Percentiles rank a stretch among this genome's conserved stretches.
Conservation (phyloP, 257 asterid species). For the Primulina tabacum region DNA sequence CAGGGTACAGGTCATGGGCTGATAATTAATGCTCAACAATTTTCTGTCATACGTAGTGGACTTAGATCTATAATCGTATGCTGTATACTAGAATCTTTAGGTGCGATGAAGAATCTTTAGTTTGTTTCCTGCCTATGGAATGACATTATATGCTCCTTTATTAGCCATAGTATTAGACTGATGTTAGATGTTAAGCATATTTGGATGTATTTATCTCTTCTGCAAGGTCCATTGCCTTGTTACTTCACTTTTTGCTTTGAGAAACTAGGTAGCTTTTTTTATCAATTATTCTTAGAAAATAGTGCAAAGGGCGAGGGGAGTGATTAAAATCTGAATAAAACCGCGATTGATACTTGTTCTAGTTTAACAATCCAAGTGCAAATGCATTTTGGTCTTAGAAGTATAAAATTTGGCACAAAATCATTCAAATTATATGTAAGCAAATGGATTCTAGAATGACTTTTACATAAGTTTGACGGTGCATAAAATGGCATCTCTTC, state of each 20-base stretch:
- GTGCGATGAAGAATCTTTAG: slow-evolving; percentile 11
- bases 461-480: neutral
- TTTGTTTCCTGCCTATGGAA: neutral
- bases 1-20: no score
- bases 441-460: neutral
- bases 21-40: no score
- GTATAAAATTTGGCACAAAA: neutral
- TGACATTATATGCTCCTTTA: slow-evolving; percentile 12
- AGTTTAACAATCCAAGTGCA: neutral
- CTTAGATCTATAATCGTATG: slow-evolving; percentile 4
- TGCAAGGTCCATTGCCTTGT: no score
- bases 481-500: neutral
- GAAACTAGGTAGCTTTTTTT: neutral
- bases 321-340: neutral
- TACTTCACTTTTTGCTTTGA: neutral
- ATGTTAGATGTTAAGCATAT: neutral
- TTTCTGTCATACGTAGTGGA: neutral
- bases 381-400: no score
- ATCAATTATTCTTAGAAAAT: slow-evolving; percentile 12
- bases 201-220: neutral
- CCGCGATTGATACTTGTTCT: neutral
- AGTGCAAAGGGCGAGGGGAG: neutral
- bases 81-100: slow-evolving; percentile 1
- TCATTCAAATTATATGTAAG: neutral
- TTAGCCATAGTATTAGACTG: slow-evolving; percentile 10